phyloP scores from a whole-genome alignment of 176 grass and related monocot species.

The Alopecurus myosuroides region DNA sequence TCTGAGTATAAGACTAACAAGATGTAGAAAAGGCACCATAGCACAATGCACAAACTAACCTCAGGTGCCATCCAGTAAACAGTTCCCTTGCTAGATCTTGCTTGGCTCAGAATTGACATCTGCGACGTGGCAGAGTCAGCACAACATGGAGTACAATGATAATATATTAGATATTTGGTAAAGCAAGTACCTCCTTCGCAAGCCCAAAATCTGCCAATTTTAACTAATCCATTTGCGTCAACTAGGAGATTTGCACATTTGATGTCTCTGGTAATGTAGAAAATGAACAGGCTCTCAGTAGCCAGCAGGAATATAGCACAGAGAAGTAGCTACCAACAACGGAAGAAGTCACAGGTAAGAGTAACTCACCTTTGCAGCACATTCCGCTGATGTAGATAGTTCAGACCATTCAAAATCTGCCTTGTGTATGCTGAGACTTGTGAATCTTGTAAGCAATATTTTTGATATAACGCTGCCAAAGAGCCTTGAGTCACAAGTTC shows the following conservation, averaged over 20 bases:
- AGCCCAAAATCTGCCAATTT: conserved; percentile 97
- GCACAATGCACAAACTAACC: conserved; percentile 40
- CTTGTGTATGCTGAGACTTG: conserved; percentile 89
- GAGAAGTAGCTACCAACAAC: background rate
- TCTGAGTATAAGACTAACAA: background rate
- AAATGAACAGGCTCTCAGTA: conserved; percentile 2
- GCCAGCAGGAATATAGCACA: background rate
- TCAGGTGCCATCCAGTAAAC: conserved; percentile 97
- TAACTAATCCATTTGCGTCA: conserved; percentile 71
- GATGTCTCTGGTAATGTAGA: conserved; percentile 61
- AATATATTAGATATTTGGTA: background rate
- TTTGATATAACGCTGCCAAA: conserved; percentile 77
- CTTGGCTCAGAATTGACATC: conserved; percentile 63
- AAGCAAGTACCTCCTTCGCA: conserved; percentile 72
- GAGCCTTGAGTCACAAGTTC: conserved; percentile 98
- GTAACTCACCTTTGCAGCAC: conserved; percentile 71
- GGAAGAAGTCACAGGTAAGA: background rate
- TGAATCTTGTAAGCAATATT: conserved; percentile 69
- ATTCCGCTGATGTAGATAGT: conserved; percentile 73
- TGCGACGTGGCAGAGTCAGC: conserved; percentile 31
- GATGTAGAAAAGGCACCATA: background rate
- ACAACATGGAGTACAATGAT: background rate
- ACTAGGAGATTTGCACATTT: conserved; percentile 98
- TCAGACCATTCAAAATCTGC: conserved; percentile 83
- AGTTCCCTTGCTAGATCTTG: conserved; percentile 92